A percentile compares a stretch with the other conserved stretches of the same genome.
These are phyloP conservation scores for Usnea hakonensis DNA, from an alignment of 495 filamentous ascomycete genomes.

Conservation along the genomic window DNA sequence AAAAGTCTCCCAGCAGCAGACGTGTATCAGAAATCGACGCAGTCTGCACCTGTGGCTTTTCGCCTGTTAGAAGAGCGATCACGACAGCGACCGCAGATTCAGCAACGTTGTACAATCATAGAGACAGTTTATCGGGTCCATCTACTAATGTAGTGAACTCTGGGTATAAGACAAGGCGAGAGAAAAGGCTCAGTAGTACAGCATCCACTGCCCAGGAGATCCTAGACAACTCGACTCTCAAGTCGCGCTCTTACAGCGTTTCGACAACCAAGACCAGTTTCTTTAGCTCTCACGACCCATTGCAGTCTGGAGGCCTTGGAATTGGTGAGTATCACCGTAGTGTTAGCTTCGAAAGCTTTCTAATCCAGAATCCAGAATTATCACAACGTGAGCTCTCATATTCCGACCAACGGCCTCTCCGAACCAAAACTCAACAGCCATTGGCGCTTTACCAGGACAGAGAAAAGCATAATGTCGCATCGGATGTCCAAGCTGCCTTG, in stretches of 20 bases:
- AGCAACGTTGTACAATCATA: background rate
- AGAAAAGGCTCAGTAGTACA: background rate
- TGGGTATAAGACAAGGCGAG: background rate
- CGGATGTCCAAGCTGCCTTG: conserved; percentile 4
- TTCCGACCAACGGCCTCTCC: background rate
- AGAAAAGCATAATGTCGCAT: conserved; percentile 8
- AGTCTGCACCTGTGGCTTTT: background rate
- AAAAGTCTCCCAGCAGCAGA: background rate
- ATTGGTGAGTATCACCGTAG: background rate
- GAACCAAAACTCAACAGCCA: background rate
- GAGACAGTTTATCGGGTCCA: background rate
- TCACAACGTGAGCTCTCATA: background rate
- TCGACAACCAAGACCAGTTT: background rate
- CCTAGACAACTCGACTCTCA: background rate
- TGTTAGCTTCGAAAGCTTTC: background rate
- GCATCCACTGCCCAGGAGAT: background rate
- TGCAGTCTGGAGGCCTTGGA: background rate
- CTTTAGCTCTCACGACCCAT: background rate
- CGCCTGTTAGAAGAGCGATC: background rate
- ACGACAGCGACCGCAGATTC: background rate
- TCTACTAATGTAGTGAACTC: background rate
- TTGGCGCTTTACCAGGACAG: conserved; percentile 3
- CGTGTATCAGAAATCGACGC: background rate
- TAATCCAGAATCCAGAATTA: background rate
- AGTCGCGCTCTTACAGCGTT: background rate